Base-by-base conservation (phyloP, 176 grass and related monocot genomes). In the Thalia dealbata region DNA sequence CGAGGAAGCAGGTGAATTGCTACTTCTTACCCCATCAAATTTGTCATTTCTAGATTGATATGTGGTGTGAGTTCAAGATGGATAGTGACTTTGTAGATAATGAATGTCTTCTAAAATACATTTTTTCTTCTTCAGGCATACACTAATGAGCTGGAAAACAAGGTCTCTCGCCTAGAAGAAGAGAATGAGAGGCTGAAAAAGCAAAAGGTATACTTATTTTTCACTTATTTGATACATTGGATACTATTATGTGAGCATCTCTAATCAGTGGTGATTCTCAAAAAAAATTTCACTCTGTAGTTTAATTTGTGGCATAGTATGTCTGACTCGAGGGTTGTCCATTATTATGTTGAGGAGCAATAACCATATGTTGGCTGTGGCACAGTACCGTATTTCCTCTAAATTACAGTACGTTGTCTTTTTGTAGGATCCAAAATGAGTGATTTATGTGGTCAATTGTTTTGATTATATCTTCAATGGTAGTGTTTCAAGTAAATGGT, bases 91-190 rank as follows among this genome's bases (percentile, higher is more conserved):
- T 21, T 74, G 14, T 15, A 15, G 28, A 38, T 16, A 22, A 70
- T 7, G 26, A 67, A 52, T 28, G 6, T 71, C 52, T 70, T 59
- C 52, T 16, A 67, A 66, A 74, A 44, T 29, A 26, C 56, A 79
- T 35, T 55, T 52, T 74, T 75, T n/a, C n/a, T 43, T 90, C 72
- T 85, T 69, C 73, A 97, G 93, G 93, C 93, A 59, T 97, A 97
- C 89, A 92, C 93, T 64, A 97, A 92, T 83, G 93, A 97, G 80
- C 84, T 97, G 3, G 89, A 92, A 85, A 92, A 97, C 79, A 97
- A 97, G 84, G 89, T 97, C 7, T 97, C 93, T 44, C 78, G 78
- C 69, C 76, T 97, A 52, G 89, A 97, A 82, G 89, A 92, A 63
- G 89, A 92, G 78, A 97, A 92, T 50, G 87, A 84, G 55, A 74